Percentiles rank a stretch among this genome's conserved stretches.
phyloP scores from a whole-genome alignment of 345 rosid genomes.

The Kernera saxatilis region DNA sequence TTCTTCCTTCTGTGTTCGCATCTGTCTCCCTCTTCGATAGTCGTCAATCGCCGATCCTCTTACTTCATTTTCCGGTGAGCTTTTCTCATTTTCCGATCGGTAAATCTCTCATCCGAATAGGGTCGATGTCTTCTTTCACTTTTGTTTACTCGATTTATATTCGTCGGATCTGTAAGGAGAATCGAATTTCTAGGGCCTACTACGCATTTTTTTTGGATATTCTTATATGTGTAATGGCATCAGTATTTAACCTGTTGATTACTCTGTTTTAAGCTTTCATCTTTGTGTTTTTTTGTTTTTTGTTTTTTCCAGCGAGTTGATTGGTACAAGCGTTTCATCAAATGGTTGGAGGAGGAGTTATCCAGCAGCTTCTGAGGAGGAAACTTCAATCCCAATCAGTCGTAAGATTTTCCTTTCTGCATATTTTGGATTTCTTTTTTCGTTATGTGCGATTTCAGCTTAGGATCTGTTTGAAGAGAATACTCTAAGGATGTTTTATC shows the following conservation, averaged over 20 bases:
- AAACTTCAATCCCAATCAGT: slow-evolving; percentile 54
- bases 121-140: not conserved
- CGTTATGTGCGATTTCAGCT: not conserved
- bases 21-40: not conserved
- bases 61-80: slow-evolving; percentile 11
- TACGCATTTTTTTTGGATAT: not conserved
- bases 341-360: slow-evolving; percentile 92
- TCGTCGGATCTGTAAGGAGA: slow-evolving; percentile 6
- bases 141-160: not conserved
- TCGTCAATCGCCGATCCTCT: slow-evolving; percentile 12
- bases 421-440: not conserved
- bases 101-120: not conserved
- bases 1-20: not conserved
- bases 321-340: slow-evolving; percentile 21
- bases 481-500: not conserved
- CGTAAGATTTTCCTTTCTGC: slow-evolving; percentile 33
- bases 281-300: not conserved
- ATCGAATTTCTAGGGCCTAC: not conserved
- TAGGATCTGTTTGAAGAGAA: not conserved
- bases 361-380: slow-evolving; percentile 74
- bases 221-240: not conserved
- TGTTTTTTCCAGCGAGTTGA: not conserved
- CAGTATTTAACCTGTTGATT: not conserved
- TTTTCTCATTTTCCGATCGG: not conserved
- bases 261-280: not conserved